phyloP scores from a whole-genome alignment of 2,329 filamentous ascomycete species.

The Diaporthe vaccinii region DNA sequence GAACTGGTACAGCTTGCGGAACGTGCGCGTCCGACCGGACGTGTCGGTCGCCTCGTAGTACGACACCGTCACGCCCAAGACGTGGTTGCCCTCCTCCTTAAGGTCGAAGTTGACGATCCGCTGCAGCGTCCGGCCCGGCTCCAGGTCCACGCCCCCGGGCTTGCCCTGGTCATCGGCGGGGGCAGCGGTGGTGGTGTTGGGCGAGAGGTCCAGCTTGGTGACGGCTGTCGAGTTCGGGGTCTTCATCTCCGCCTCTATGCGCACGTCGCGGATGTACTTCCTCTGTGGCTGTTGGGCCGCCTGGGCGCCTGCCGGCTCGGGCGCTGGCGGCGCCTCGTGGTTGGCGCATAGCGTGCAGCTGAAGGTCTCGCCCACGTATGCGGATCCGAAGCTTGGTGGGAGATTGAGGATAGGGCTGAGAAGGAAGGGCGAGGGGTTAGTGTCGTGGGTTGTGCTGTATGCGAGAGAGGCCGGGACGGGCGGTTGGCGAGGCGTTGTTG shows the following conservation, averaged over 20 bases:
- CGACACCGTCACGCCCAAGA: conserved; percentile 91
- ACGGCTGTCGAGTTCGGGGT: conserved; percentile 75
- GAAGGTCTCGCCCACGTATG: conserved; percentile 96
- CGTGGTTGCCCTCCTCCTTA: conserved; percentile 94
- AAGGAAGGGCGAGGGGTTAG: conserved; percentile 68
- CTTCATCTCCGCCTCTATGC: conserved; percentile 94
- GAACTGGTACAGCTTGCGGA: conserved; percentile 97
- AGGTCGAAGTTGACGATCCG: conserved; percentile 87
- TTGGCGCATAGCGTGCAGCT: conserved; percentile 96
- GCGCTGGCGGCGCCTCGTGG: conserved; percentile 72
- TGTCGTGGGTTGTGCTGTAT: conserved; percentile 64
- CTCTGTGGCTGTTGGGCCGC: conserved; percentile 41
- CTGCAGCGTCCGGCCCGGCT: conserved; percentile 79
- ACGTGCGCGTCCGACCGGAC: conserved; percentile 81
- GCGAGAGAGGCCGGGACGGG: conserved; percentile 78
- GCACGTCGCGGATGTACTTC: conserved; percentile 78
- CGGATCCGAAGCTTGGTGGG: conserved; percentile 91
- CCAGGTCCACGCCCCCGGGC: conserved; percentile 62
- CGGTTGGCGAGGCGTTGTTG: conserved; percentile 57
- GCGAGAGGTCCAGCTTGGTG: conserved; percentile 74
- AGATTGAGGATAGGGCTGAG: conserved; percentile 81
- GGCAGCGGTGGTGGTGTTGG: conserved; percentile 30
- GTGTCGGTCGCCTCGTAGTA: conserved; percentile 89
- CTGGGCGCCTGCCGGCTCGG: conserved; percentile 40
- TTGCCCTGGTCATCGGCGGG: conserved; percentile 38